These are phyloP conservation scores for Morella rubra DNA, from an alignment of 306 rosid species.

Conservation along the genomic window DNA sequence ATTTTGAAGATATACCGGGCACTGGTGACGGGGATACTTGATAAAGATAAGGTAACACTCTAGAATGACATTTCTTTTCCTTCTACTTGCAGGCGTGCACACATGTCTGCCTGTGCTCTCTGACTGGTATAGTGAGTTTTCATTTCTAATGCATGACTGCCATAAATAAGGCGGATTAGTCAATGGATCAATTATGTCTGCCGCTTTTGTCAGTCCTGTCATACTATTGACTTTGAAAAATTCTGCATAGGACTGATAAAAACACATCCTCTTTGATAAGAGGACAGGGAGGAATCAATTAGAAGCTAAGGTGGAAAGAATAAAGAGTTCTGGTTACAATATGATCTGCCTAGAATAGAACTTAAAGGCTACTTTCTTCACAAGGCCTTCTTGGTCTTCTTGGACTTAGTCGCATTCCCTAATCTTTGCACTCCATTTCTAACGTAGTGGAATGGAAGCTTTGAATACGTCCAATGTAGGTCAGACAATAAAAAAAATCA, in stretches of 20 bases:
- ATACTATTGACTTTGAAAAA: not conserved
- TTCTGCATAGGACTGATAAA: not conserved
- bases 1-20: conserved; percentile 80
- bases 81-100: not conserved
- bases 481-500: too few relatives aligned
- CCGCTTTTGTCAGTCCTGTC: not conserved
- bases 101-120: not conserved
- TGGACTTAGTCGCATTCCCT: too few relatives aligned
- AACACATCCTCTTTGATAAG: not conserved
- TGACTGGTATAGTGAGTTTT: too few relatives aligned
- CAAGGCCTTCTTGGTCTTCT: too few relatives aligned
- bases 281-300: not conserved
- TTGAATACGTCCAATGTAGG: not conserved
- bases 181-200: not conserved
- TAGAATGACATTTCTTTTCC: not conserved
- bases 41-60: conserved; percentile 62
- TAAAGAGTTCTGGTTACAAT: not conserved
- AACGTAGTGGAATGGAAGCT: not conserved
- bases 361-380: too few relatives aligned
- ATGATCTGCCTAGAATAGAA: not conserved
- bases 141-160: not conserved
- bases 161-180: not conserved
- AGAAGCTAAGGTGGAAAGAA: not conserved
- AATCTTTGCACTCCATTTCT: not conserved
- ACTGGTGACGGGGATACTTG: conserved; percentile 65